Conservation (phyloP, 768 basidiomycete species). For the Dentipellis sp. region DNA sequence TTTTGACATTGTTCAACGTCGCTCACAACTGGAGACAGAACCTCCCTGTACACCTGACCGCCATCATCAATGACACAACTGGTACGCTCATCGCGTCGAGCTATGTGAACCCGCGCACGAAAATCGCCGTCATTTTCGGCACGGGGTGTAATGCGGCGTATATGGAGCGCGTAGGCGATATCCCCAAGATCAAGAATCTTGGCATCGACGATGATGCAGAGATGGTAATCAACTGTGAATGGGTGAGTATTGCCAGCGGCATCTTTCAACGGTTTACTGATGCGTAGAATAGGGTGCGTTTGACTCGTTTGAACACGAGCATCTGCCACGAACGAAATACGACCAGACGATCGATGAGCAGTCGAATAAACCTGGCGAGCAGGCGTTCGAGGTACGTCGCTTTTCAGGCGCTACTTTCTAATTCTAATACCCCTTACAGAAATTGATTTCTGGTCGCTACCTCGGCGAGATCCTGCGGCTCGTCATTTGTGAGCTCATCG, state of each 20-base stretch:
- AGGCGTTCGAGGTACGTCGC: conserved; percentile 71
- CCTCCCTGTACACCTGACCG: conserved; percentile 75
- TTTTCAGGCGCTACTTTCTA: neutral
- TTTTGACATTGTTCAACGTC: neutral
- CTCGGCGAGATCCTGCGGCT: conserved; percentile 95
- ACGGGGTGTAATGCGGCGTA: conserved; percentile 99
- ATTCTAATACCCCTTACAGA: conserved; percentile 34
- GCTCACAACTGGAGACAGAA: conserved; percentile 34
- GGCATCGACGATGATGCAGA: conserved; percentile 53
- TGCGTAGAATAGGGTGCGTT: conserved; percentile 70
- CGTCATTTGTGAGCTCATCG: conserved; percentile 90
- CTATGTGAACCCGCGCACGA: conserved; percentile 86
- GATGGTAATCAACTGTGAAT: conserved; percentile 98
- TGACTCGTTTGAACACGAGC: conserved; percentile 91
- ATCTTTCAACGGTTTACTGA: neutral
- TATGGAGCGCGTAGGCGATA: conserved; percentile 83
- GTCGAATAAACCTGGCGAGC: conserved; percentile 95
- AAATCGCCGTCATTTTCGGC: conserved; percentile 94
- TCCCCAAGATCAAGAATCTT: conserved; percentile 77
- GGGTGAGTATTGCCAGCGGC: conserved; percentile 39
- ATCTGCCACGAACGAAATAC: conserved; percentile 92
- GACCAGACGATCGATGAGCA: conserved; percentile 86
- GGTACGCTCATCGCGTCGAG: conserved; percentile 95
- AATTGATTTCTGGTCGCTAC: conserved; percentile 93
- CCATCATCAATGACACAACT: conserved; percentile 96